Conservation (phyloP, 2,329 filamentous ascomycete genomes). For the Cryphonectria parasitica region DNA sequence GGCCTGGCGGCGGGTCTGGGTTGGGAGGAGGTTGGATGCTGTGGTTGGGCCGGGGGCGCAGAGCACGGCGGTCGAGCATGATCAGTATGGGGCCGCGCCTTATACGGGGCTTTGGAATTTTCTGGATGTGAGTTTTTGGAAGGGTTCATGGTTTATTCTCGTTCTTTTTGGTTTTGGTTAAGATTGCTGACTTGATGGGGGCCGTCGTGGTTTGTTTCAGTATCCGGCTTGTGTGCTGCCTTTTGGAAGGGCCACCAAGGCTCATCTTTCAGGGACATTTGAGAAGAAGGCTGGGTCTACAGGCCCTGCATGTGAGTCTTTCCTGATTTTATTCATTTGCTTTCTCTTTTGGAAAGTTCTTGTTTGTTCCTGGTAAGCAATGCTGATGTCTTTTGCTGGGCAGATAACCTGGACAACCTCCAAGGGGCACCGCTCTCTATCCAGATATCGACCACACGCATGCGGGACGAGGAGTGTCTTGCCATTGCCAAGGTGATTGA, state of each 20-base stretch:
- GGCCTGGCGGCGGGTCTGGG: slow-evolving; percentile 28
- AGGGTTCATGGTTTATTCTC: too few species aligned
- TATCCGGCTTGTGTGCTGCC: slow-evolving; percentile 27
- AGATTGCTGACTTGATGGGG: not conserved
- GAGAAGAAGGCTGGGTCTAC: slow-evolving; percentile 15
- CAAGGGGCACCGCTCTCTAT: slow-evolving; percentile 28
- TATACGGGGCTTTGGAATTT: slow-evolving; percentile 29
- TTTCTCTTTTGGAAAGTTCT: rapidly evolving
- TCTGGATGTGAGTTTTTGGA: slow-evolving; percentile 27
- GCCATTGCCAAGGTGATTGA: slow-evolving; percentile 28
- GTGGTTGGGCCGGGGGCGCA: slow-evolving; percentile 27
- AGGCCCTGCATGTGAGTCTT: slow-evolving; percentile 23
- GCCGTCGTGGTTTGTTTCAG: slow-evolving; percentile 3
- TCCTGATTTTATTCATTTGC: not conserved
- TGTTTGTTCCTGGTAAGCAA: not conserved
- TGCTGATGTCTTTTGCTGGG: not conserved
- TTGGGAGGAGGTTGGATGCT: slow-evolving; percentile 24
- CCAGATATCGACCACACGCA: slow-evolving; percentile 28
- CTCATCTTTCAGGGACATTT: slow-evolving; percentile 14
- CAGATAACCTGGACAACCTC: slow-evolving; percentile 23
- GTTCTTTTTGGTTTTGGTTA: not conserved
- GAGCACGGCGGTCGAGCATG: slow-evolving; percentile 30
- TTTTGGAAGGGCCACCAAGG: slow-evolving; percentile 12
- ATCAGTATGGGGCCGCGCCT: slow-evolving; percentile 26
- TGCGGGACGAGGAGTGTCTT: slow-evolving; percentile 32